Evolutionary conservation across 2,329 filamentous ascomycete species (phyloP), one percentile per base, ranked within the genome.

Genomic region (Cytospora chrysosperma): DNA sequence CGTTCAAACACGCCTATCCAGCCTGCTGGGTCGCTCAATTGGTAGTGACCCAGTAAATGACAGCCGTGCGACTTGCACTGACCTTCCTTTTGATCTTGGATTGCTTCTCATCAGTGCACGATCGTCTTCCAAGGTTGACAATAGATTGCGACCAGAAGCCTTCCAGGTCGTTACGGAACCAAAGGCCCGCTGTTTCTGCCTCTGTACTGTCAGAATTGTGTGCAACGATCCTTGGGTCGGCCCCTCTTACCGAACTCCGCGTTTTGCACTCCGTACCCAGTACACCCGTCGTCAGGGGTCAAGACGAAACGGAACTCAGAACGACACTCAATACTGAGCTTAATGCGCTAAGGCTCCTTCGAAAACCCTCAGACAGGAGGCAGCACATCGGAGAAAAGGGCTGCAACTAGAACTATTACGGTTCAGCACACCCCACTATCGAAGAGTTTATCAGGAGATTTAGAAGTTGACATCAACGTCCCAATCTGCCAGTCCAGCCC

Each of bases 201-300:
- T 59, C 32, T 37, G 15, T 47, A 32, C n/a, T n/a, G n/a, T n/a
- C n/a, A n/a, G n/a, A n/a, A n/a, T n/a, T n/a, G n/a, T n/a, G n/a
- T n/a, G n/a, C n/a, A n/a, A n/a, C 10, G 30, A 9, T 52, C 30
- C 54, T 59, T 52, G 57, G 49, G 51, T 47, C 61, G 64, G 64
- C 64, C 57, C 61, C 61, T 63, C 61, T 61, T 63, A 51, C 61
- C 64, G 64, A 61, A 28, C 26, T 61, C 53, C 64, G 64, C 64
- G 64, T 43, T 40, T 50, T 34, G 32, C 34, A 34, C 34, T 55
- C 51, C 51, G 21, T 43, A 28, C 27, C 13, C 54, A 50, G 37
- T 28, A 40, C 37, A 26, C 50, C 37, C 17, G 34, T 40, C 59
- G 49, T 24, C 30, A 30, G 37, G 27, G 50, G 26, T 55, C 47